Evolutionary conservation across 1,284 basidiomycete species (phyloP).

Genomic region (Kalmanozyma brasiliensis): DNA sequence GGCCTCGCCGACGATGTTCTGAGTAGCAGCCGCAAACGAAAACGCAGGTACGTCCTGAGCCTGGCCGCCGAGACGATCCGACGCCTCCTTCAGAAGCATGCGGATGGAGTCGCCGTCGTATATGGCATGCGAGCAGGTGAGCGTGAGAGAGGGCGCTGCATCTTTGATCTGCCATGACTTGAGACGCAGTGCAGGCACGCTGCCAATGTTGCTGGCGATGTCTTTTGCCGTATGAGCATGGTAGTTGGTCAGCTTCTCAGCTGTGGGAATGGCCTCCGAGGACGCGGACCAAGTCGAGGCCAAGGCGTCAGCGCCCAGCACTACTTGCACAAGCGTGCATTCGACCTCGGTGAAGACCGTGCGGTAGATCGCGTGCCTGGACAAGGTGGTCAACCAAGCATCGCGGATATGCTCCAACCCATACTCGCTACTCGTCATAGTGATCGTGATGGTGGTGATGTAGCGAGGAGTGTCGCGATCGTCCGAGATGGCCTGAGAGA

Average conservation of each 20-base stretch:
- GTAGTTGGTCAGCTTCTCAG: constrained; percentile 9
- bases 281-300: constrained; percentile 14
- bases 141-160: constrained; percentile 8
- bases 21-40: constrained; percentile 30
- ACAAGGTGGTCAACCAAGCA: constrained; percentile 37
- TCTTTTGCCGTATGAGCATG: constrained; percentile 31
- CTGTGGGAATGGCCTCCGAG: background rate
- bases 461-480: constrained; percentile 41
- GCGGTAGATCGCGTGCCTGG: constrained; percentile 51
- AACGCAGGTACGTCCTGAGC: background rate
- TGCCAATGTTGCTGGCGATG: constrained; percentile 23
- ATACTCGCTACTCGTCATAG: constrained; percentile 5
- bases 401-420: constrained; percentile 14
- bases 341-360: constrained; percentile 53
- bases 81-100: constrained; percentile 40
- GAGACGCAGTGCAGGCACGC: constrained; percentile 49
- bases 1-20: constrained; percentile 20
- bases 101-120: constrained; percentile 62
- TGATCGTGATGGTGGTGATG: constrained; percentile 48
- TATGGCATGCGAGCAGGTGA: constrained; percentile 58
- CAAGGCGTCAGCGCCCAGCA: constrained; percentile 20
- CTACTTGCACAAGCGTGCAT: constrained; percentile 34
- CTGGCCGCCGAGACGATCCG: constrained; percentile 12
- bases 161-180: constrained; percentile 27
- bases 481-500: constrained; percentile 44